These are phyloP conservation scores for Apiospora pterosperma DNA, from an alignment of 2,329 filamentous ascomycete species.

Conservation along the genomic window DNA sequence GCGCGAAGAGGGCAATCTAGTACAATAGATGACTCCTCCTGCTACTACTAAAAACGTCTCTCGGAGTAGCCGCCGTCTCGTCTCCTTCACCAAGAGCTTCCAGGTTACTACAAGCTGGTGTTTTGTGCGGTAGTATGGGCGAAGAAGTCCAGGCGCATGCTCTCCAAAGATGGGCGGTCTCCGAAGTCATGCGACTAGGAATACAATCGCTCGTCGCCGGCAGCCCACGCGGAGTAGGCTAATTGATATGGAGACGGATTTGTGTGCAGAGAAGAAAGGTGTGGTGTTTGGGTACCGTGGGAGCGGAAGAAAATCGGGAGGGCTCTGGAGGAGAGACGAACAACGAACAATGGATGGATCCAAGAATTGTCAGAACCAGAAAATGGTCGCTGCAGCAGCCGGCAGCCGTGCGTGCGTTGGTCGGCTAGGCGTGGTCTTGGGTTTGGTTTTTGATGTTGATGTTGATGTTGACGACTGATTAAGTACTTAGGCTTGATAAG, in stretches of 20 bases:
- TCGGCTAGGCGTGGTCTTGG: neutral
- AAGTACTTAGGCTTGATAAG: neutral
- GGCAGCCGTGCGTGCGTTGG: neutral
- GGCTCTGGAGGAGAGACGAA: neutral
- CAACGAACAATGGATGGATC: conserved; percentile 1
- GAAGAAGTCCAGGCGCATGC: conserved; percentile 6
- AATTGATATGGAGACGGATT: neutral
- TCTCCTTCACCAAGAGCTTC: neutral
- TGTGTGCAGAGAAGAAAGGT: neutral
- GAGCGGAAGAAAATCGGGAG: neutral
- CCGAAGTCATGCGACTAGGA: conserved; percentile 6
- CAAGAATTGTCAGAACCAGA: neutral
- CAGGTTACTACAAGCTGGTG: neutral
- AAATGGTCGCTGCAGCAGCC: neutral
- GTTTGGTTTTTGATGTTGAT: too few species aligned
- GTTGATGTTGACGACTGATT: neutral
- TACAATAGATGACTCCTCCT: neutral
- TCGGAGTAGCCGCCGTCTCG: neutral
- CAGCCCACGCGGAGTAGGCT: neutral
- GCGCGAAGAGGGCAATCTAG: neutral
- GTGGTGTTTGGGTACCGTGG: neutral
- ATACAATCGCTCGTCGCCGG: conserved; percentile 5
- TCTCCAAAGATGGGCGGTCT: conserved; percentile 10
- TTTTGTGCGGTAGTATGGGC: neutral
- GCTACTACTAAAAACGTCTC: neutral